Evolutionary conservation across 306 rosid genomes (phyloP), one percentile per base, ranked within the genome.

Genomic region (Pyrus bretschneideri): DNA sequence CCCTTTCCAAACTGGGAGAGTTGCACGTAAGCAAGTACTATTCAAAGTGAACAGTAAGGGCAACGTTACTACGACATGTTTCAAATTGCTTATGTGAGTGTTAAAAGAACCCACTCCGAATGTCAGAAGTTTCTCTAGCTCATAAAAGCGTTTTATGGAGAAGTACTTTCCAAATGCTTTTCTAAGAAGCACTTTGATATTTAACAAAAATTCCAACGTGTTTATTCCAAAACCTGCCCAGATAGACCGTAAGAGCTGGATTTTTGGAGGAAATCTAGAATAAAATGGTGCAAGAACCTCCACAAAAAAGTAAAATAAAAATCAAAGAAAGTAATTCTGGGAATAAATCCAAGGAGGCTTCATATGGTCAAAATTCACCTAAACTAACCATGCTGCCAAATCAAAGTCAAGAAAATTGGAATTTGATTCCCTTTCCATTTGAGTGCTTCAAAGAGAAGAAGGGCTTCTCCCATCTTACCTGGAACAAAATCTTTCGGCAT

Each of bases 381-480:
- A 4, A 51, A 17, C 30, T 13, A 11, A 52, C 17, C 13, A 3
- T 30, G 40, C 42, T 8, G 63, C 33, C 70, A 74, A 61, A 45
- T 61, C 12, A 62, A 74, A 63, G 30, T 11, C 1, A 46, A 14
- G 4, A 40, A 38, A 38, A 76, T 21, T 38, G 73, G 90, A 81
- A 86, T 71, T 64, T 62, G 83, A 81, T 89, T 84, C 93, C 81
- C 71, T 74, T 63, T 11, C 93, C 81, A 74, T 74, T 63, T 11
- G 67, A 67, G 67, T 57, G 76, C 13, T 59, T 35, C 76, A 18
- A 73, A 21, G 13, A 70, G 74, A 81, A 67, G 85, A 18, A 63
- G 23, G 60, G 31, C 23, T 29, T 73, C 55, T 0, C 8, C 3
- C 63, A 13, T 49, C 76, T 23, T 2, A 74, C 71, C 67, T 61